A percentile compares a stretch with the other conserved stretches of the same genome.
These are phyloP conservation scores for Eutrema yunnanense DNA, from an alignment of 345 rosid genomes.

Conservation along the genomic window DNA sequence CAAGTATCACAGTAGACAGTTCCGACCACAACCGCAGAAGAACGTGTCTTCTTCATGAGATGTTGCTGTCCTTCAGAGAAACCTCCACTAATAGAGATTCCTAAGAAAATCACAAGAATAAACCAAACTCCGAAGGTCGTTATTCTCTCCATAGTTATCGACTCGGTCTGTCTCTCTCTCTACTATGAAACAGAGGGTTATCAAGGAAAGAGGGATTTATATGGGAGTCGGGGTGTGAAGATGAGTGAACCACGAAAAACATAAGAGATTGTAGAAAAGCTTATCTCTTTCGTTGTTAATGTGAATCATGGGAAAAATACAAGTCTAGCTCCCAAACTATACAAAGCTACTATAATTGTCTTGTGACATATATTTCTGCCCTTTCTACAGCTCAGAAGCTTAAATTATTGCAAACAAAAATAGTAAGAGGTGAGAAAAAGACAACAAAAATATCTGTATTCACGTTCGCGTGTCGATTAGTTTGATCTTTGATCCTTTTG, in stretches of 20 bases:
- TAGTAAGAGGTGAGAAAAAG: slow-evolving; percentile 19
- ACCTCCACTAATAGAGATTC: background rate
- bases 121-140: slow-evolving; percentile 14
- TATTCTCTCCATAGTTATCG: slow-evolving; percentile 21
- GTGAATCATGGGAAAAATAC: slow-evolving; percentile 25
- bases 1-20: slow-evolving; percentile 91
- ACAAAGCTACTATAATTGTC: slow-evolving; percentile 7
- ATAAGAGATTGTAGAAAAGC: slow-evolving; percentile 19
- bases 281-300: slow-evolving; percentile 18
- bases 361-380: slow-evolving; percentile 17
- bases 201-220: background rate
- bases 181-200: background rate
- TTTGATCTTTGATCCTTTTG: background rate
- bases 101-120: slow-evolving; percentile 12
- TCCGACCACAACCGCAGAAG: slow-evolving; percentile 68
- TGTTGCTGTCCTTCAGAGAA: slow-evolving; percentile 21
- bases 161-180: background rate
- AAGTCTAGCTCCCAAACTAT: slow-evolving; percentile 20
- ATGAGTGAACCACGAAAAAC: slow-evolving; percentile 11
- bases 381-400: slow-evolving; percentile 21
- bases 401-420: slow-evolving; percentile 9
- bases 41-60: slow-evolving; percentile 31
- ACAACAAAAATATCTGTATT: slow-evolving; percentile 18
- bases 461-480: slow-evolving; percentile 21
- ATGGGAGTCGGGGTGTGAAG: background rate